phyloP scores from a whole-genome alignment of 306 rosid genomes.

The Cicer bijugum region DNA sequence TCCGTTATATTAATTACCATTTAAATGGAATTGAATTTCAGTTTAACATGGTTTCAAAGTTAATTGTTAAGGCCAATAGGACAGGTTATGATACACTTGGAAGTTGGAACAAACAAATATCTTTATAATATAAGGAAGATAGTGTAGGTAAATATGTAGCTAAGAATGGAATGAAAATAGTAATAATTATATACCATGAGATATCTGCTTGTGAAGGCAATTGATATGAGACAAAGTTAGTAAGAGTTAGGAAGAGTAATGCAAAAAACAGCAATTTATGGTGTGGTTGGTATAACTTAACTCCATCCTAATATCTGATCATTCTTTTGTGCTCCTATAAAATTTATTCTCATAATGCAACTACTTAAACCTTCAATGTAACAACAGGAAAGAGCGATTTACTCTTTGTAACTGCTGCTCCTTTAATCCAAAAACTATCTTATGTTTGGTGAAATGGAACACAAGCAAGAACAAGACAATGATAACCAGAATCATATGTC shows the following conservation, averaged over 20 bases:
- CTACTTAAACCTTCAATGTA: conserved; percentile 58
- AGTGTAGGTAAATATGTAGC: conserved; percentile 40
- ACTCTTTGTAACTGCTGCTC: conserved; percentile 29
- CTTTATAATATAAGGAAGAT: conserved; percentile 25
- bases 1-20: neutral
- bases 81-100: conserved; percentile 2
- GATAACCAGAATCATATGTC: conserved; percentile 52
- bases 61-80: neutral
- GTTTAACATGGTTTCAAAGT: neutral
- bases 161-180: conserved; percentile 37
- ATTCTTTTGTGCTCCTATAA: conserved; percentile 60
- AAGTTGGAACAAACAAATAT: neutral
- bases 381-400: conserved; percentile 39
- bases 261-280: conserved; percentile 38
- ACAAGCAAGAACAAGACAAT: conserved; percentile 61
- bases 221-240: conserved; percentile 63
- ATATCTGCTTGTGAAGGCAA: conserved; percentile 62
- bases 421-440: conserved; percentile 28
- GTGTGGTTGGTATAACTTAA: conserved; percentile 66
- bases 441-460: conserved; percentile 51
- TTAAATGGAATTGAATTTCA: neutral
- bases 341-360: conserved; percentile 47
- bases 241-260: conserved; percentile 56
- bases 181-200: conserved; percentile 43
- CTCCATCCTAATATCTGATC: conserved; percentile 64